Evolutionary conservation across 768 basidiomycete genomes (phyloP).

Genomic region (Tubosaeta sp.): DNA sequence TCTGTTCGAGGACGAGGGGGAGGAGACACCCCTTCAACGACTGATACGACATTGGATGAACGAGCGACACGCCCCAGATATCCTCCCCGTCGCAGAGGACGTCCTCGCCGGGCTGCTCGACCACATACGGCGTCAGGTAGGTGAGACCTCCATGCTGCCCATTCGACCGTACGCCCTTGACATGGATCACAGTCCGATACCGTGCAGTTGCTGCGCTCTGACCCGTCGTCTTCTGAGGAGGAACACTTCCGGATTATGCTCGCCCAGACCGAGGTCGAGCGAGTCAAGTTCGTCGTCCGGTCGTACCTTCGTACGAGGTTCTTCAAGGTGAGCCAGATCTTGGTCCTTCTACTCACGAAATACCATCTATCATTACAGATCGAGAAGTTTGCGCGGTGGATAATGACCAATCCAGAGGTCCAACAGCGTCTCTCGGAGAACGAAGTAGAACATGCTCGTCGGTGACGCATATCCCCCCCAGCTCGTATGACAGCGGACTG

Average conservation of each 20-base stretch:
- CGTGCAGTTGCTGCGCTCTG: constrained; percentile 70
- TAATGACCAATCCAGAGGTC: constrained; percentile 62
- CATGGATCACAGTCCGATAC: constrained; percentile 56
- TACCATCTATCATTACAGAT: constrained; percentile 46
- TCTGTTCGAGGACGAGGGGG: constrained; percentile 32
- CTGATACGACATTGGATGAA: constrained; percentile 84
- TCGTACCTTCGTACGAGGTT: constrained; percentile 85
- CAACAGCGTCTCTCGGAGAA: constrained; percentile 79
- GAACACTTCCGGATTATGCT: constrained; percentile 92
- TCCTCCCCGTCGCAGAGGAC: constrained; percentile 68
- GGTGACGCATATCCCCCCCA: constrained; percentile 38
- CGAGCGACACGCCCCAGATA: constrained; percentile 77
- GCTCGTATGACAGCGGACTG: background rate
- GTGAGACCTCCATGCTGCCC: constrained; percentile 18
- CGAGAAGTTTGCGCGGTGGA: constrained; percentile 81
- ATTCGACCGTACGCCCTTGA: background rate
- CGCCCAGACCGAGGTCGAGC: constrained; percentile 91
- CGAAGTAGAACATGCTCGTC: constrained; percentile 76
- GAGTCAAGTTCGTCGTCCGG: constrained; percentile 87
- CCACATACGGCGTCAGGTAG: constrained; percentile 78
- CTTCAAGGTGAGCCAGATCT: constrained; percentile 59
- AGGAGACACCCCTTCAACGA: constrained; percentile 60
- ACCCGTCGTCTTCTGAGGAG: constrained; percentile 83
- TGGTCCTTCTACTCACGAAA: background rate
- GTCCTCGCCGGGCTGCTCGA: constrained; percentile 65